These are phyloP conservation scores for Centella asiatica DNA, from an alignment of 129 eudicot species.

Conservation along the genomic window DNA sequence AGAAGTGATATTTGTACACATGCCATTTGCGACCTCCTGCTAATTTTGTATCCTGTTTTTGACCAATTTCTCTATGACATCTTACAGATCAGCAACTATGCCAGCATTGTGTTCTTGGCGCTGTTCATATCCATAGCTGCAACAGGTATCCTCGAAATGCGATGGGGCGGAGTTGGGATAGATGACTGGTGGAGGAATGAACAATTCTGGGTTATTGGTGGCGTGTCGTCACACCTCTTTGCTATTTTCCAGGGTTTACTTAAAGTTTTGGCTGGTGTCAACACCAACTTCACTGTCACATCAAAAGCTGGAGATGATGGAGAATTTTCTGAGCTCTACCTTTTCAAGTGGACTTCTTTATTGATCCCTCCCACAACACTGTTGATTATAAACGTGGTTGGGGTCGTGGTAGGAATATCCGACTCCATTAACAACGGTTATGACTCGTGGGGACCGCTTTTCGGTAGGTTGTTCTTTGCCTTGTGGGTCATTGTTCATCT, in stretches of 20 bases:
- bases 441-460: conserved; percentile 65
- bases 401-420: conserved; percentile 59
- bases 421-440: conserved; percentile 58
- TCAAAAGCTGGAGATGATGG: conserved; percentile 62
- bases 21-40: neutral
- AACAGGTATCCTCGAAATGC: conserved; percentile 51
- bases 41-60: neutral
- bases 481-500: conserved; percentile 67
- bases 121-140: conserved; percentile 60
- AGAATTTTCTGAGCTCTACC: conserved; percentile 57
- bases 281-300: conserved; percentile 56
- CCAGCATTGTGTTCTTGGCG: conserved; percentile 48
- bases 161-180: conserved; percentile 59
- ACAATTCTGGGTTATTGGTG: conserved; percentile 77
- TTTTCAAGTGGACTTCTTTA: conserved; percentile 68
- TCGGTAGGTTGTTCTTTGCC: conserved; percentile 65
- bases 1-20: too few relatives aligned
- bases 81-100: conserved; percentile 59
- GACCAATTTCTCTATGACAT: neutral
- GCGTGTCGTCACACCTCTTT: conserved; percentile 59
- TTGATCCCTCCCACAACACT: conserved; percentile 67
- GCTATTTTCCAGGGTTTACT: conserved; percentile 66
- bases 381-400: conserved; percentile 48
- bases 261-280: conserved; percentile 56
- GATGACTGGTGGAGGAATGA: conserved; percentile 84